A percentile compares a stretch with the other conserved stretches of the same genome.
phyloP scores from a whole-genome alignment of 208 protist genomes.

The Blechomonas ayalai region DNA sequence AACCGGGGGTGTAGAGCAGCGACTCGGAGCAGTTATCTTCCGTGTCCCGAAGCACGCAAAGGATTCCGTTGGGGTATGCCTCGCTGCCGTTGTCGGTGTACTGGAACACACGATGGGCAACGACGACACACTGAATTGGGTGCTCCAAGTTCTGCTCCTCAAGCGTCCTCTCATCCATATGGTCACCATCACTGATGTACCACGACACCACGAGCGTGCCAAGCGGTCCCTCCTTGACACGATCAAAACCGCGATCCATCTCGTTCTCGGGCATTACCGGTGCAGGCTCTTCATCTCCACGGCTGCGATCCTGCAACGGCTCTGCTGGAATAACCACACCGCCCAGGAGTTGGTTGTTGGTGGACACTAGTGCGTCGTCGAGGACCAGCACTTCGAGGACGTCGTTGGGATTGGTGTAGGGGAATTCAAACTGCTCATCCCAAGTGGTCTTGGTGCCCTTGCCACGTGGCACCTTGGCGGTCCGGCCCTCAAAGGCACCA shows the following conservation, averaged over 20 bases:
- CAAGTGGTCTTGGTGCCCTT: slow-evolving; percentile 56
- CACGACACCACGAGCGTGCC: slow-evolving; percentile 74
- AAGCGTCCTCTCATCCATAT: slow-evolving; percentile 35
- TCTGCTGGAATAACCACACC: slow-evolving; percentile 61
- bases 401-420: slow-evolving; percentile 74
- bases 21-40: slow-evolving; percentile 88
- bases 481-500: slow-evolving; percentile 86
- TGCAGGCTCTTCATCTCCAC: slow-evolving; percentile 67
- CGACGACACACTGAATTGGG: slow-evolving; percentile 68
- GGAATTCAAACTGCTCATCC: slow-evolving; percentile 88
- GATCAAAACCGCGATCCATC: slow-evolving; percentile 50
- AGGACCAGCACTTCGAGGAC: slow-evolving; percentile 76
- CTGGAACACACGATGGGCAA: slow-evolving; percentile 82
- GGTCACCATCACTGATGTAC: slow-evolving; percentile 60
- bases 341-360: slow-evolving; percentile 60
- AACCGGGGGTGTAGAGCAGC: slow-evolving; percentile 43
- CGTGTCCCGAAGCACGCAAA: slow-evolving; percentile 82
- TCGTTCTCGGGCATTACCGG: slow-evolving; percentile 58
- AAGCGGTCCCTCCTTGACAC: slow-evolving; percentile 60
- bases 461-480: slow-evolving; percentile 69
- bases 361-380: slow-evolving; percentile 53
- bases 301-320: slow-evolving; percentile 49
- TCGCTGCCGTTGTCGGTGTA: slow-evolving; percentile 80
- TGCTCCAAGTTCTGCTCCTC: slow-evolving; percentile 58
- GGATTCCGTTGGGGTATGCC: slow-evolving; percentile 58